phyloP scores from a whole-genome alignment of 306 rosid species.

The Astragalus glycyphyllos region DNA sequence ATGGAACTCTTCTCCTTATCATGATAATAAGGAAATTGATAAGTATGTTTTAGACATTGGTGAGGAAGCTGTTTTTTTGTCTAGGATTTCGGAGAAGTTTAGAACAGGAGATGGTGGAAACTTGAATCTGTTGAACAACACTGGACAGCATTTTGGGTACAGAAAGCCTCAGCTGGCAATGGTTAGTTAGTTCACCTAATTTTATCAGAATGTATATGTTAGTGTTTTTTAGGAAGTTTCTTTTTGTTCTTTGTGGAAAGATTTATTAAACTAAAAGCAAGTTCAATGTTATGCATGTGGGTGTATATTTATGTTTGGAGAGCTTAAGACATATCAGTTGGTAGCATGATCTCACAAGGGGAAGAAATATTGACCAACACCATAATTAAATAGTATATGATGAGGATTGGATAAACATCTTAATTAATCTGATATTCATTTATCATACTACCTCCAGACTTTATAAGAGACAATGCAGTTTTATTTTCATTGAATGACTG shows the following conservation, averaged over 20 bases:
- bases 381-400: neutral
- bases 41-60: constrained; percentile 69
- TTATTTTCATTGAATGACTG: too few relatives aligned
- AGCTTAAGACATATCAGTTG: neutral
- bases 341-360: neutral
- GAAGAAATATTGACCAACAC: neutral
- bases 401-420: neutral
- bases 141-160: constrained; percentile 59
- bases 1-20: constrained; percentile 43
- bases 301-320: neutral
- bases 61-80: constrained; percentile 70
- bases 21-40: constrained; percentile 53
- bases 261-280: constrained; percentile 9
- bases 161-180: constrained; percentile 91
- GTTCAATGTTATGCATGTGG: constrained; percentile 34
- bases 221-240: constrained; percentile 16
- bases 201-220: constrained; percentile 10
- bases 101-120: constrained; percentile 52
- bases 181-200: constrained; percentile 66
- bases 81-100: constrained; percentile 75
- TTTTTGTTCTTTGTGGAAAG: constrained; percentile 26
- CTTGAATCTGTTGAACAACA: constrained; percentile 51
- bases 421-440: neutral
- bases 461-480: too few relatives aligned
- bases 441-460: too few relatives aligned